Conservation (phyloP, 345 rosid genomes). For the Eucalyptus fibrosa region DNA sequence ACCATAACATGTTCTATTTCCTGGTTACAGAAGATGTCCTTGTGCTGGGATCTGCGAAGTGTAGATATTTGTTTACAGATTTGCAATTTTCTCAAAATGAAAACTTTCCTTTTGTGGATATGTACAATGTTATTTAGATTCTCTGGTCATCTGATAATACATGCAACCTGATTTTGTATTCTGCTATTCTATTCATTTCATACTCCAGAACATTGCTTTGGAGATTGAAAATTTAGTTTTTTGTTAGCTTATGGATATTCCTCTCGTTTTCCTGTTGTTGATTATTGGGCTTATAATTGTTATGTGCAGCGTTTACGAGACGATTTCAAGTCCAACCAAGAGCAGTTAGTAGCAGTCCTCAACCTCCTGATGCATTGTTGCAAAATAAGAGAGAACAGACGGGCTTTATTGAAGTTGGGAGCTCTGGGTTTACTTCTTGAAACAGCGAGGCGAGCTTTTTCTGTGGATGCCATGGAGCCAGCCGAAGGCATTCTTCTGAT, state of each 20-base stretch:
- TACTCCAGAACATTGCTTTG: neutral
- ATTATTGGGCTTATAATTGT: neutral
- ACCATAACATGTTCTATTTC: neutral
- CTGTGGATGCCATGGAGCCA: conserved; percentile 98
- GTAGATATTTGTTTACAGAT: neutral
- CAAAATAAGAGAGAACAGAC: conserved; percentile 88
- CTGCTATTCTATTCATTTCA: neutral
- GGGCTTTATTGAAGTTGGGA: conserved; percentile 73
- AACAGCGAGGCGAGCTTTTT: conserved; percentile 91
- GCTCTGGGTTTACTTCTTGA: conserved; percentile 95
- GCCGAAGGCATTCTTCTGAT: conserved; percentile 98
- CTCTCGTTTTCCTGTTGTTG: neutral
- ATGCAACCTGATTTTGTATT: neutral
- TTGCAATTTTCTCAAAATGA: neutral
- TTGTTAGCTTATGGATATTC: neutral
- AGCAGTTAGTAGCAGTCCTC: conserved; percentile 88
- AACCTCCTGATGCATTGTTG: conserved; percentile 95
- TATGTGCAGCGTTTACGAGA: conserved; percentile 59
- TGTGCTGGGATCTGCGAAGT: neutral
- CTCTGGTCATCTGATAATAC: neutral
- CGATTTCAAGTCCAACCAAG: conserved; percentile 91
- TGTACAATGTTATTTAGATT: neutral
- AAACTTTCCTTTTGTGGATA: neutral
- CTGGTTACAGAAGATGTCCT: neutral
- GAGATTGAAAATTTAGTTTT: neutral